A percentile compares a stretch with the other conserved stretches of the same genome.
These are phyloP conservation scores for Jimgerdemannia flammicorona DNA, from an alignment of 192 early-diverging fungal species.

Conservation along the genomic window DNA sequence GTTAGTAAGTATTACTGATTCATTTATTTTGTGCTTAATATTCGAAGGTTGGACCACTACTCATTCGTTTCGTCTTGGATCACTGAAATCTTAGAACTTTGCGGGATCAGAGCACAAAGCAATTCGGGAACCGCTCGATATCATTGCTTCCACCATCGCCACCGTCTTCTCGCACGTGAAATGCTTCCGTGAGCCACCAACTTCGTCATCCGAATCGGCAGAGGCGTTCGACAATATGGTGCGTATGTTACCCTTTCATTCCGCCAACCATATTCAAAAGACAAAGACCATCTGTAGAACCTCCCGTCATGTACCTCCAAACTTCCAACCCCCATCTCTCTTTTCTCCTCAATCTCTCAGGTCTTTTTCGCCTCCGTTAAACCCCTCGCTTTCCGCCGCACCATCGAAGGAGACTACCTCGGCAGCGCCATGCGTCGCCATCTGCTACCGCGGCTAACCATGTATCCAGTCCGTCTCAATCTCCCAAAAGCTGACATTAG, in stretches of 20 bases:
- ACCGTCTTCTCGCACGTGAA: slow-evolving; percentile 63
- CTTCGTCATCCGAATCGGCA: slow-evolving; percentile 19
- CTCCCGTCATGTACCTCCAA: not conserved
- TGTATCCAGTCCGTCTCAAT: slow-evolving; percentile 29
- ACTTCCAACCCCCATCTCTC: slow-evolving; percentile 8
- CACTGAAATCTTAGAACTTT: slow-evolving; percentile 57
- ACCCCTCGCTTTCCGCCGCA: slow-evolving; percentile 41
- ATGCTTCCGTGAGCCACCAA: slow-evolving; percentile 57
- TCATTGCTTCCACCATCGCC: slow-evolving; percentile 60
- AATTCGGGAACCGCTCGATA: slow-evolving; percentile 48
- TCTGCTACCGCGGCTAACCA: slow-evolving; percentile 44
- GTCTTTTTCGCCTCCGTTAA: slow-evolving; percentile 59
- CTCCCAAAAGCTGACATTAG: slow-evolving; percentile 49
- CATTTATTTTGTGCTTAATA: slow-evolving; percentile 6
- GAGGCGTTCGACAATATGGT: slow-evolving; percentile 59
- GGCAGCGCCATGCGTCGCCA: slow-evolving; percentile 43
- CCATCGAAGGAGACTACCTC: slow-evolving; percentile 26
- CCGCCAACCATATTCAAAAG: slow-evolving; percentile 8
- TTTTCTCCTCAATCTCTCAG: slow-evolving; percentile 30
- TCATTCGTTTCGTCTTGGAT: not conserved
- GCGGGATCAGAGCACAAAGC: slow-evolving; percentile 56
- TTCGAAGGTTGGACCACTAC: not conserved
- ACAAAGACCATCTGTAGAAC: not conserved
- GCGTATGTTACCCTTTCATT: not conserved
- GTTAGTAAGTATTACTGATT: slow-evolving; percentile 42